These are phyloP conservation scores for Albizia julibrissin DNA, from an alignment of 306 rosid species.

Conservation along the genomic window DNA sequence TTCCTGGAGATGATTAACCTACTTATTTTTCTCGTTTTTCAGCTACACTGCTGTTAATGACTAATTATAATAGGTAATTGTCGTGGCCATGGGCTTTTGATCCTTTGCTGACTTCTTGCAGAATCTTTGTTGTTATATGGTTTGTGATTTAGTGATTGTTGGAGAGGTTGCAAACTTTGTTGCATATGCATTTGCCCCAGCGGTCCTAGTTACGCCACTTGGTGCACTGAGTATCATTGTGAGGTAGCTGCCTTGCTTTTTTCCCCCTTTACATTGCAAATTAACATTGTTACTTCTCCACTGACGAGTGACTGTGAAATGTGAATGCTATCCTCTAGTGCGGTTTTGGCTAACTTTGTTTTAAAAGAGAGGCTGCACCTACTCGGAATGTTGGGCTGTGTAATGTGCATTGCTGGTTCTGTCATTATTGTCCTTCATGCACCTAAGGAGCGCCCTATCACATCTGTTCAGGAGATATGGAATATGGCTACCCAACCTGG, in stretches of 20 bases:
- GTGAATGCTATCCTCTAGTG: constrained; percentile 51
- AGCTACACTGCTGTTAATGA: constrained; percentile 2
- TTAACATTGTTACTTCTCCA: constrained; percentile 8
- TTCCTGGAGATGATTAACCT: background rate
- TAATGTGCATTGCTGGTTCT: constrained; percentile 82
- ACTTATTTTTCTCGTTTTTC: background rate
- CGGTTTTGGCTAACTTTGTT: constrained; percentile 81
- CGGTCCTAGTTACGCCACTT: constrained; percentile 87
- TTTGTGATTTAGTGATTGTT: constrained; percentile 73
- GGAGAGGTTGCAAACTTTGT: constrained; percentile 85
- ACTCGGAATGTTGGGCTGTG: constrained; percentile 82
- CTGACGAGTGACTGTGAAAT: constrained; percentile 24
- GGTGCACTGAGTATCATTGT: constrained; percentile 92
- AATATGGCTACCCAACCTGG: constrained; percentile 88
- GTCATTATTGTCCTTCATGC: constrained; percentile 73
- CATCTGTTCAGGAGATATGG: constrained; percentile 80
- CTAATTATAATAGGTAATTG: constrained; percentile 3
- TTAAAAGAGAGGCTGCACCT: constrained; percentile 72
- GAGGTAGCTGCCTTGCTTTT: constrained; percentile 54
- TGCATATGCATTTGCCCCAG: constrained; percentile 94
- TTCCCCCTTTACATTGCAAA: constrained; percentile 5
- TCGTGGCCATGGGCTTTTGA: constrained; percentile 23
- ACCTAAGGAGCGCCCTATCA: constrained; percentile 68
- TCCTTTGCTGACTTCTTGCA: constrained; percentile 43
- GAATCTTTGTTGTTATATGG: constrained; percentile 46